phyloP scores from a whole-genome alignment of 176 grass and related monocot genomes.

The Carex kokanica region DNA sequence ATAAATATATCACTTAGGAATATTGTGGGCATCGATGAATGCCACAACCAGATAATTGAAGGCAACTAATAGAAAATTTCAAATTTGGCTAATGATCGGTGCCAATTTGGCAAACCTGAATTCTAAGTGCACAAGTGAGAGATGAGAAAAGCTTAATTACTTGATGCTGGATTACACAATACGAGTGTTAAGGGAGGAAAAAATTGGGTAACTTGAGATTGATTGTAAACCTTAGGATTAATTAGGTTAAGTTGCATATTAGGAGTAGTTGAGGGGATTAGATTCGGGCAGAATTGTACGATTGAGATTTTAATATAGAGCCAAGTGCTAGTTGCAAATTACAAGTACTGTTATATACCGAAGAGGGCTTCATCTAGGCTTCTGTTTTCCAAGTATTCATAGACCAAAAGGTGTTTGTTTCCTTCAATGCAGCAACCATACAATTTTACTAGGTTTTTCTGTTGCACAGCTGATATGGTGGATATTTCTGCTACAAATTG shows the following conservation, averaged over 20 bases:
- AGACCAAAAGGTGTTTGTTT: conserved; percentile 38
- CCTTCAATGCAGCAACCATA: conserved; percentile 43
- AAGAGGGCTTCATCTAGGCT: conserved; percentile 46
- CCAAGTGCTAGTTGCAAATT: background rate
- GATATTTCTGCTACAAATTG: conserved; percentile 48
- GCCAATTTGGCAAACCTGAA: background rate
- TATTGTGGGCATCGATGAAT: background rate
- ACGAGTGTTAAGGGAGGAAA: background rate
- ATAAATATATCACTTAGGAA: background rate
- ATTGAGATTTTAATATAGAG: background rate
- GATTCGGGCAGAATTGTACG: background rate
- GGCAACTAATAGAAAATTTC: background rate
- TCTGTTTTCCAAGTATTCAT: conserved; percentile 45
- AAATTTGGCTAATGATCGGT: background rate
- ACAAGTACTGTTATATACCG: conserved; percentile 18
- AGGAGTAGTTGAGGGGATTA: background rate
- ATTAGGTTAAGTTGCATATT: background rate
- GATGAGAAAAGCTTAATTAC: background rate
- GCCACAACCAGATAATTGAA: background rate
- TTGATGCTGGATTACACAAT: background rate
- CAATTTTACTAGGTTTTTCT: conserved; percentile 62
- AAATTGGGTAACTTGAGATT: background rate
- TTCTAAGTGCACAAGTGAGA: background rate
- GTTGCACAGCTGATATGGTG: conserved; percentile 50
- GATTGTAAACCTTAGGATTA: background rate